Conservation (phyloP, 139 green algal genomes). For the Chlamydomonas sp. region DNA sequence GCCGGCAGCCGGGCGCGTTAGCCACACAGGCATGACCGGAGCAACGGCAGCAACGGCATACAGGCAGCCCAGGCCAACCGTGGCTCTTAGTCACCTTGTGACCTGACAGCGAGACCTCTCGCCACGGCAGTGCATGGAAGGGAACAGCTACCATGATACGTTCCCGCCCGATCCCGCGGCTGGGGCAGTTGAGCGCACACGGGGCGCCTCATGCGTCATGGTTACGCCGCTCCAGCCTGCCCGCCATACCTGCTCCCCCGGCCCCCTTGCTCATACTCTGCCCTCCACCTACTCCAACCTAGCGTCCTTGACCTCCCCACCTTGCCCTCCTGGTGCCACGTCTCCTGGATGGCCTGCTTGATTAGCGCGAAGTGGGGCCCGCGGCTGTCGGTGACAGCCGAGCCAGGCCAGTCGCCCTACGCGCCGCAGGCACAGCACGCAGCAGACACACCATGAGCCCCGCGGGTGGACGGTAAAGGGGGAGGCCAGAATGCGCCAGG, state of each 20-base stretch:
- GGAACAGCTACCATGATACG: too few relatives aligned
- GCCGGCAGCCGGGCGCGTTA: neutral
- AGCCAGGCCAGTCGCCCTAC: neutral
- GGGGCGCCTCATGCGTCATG: neutral
- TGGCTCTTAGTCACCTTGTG: too few relatives aligned
- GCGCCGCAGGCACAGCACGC: neutral
- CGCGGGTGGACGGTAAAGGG: neutral
- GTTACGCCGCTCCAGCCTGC: neutral
- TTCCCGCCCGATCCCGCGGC: too few relatives aligned
- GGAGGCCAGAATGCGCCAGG: too few relatives aligned
- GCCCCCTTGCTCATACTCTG: neutral
- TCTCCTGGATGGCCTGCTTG: conserved; percentile 53
- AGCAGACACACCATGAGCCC: too few relatives aligned
- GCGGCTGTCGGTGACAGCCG: conserved; percentile 41
- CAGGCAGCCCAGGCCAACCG: neutral
- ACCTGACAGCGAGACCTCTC: too few relatives aligned
- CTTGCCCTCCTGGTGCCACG: conserved; percentile 2
- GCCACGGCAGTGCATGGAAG: too few relatives aligned
- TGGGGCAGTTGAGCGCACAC: neutral
- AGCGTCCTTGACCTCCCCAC: neutral
- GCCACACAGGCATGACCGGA: neutral
- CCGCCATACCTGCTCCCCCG: too few relatives aligned
- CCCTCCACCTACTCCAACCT: neutral
- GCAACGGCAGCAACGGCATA: neutral
- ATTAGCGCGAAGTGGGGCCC: conserved; percentile 58